Conservation (phyloP, 495 filamentous ascomycete genomes). For the Hypomontagnella submonticulosa region DNA sequence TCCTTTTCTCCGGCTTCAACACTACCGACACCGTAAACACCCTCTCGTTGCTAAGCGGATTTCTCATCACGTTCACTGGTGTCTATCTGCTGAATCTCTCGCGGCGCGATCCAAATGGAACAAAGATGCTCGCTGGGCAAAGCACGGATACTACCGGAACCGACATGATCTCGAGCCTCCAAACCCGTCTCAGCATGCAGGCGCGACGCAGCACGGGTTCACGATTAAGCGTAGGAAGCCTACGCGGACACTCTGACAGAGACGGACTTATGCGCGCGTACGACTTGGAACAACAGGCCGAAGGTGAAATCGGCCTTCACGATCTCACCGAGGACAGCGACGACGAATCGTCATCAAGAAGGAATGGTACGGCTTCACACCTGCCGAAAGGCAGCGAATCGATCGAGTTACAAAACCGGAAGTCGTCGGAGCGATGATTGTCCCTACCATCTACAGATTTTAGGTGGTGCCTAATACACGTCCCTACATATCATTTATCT, state of each 20-base stretch:
- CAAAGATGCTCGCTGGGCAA: slow-evolving; percentile 70
- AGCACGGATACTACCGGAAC: slow-evolving; percentile 84
- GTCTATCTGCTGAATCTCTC: slow-evolving; percentile 97
- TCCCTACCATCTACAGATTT: slow-evolving; percentile 4
- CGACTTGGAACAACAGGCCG: slow-evolving; percentile 80
- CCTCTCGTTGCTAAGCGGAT: slow-evolving; percentile 90
- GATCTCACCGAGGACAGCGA: slow-evolving; percentile 80
- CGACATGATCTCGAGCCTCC: slow-evolving; percentile 86
- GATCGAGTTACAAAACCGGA: slow-evolving; percentile 59
- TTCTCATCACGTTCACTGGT: slow-evolving; percentile 95
- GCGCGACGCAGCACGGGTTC: slow-evolving; percentile 68
- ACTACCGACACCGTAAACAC: slow-evolving; percentile 94
- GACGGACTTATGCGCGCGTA: slow-evolving; percentile 86
- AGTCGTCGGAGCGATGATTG: slow-evolving; percentile 39
- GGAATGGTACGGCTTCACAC: slow-evolving; percentile 41
- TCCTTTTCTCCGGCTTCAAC: slow-evolving; percentile 97
- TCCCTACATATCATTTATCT: slow-evolving; percentile 12
- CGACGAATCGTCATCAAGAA: slow-evolving; percentile 55
- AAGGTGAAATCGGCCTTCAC: slow-evolving; percentile 63
- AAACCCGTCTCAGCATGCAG: slow-evolving; percentile 94
- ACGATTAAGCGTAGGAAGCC: slow-evolving; percentile 66
- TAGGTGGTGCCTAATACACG: slow-evolving; percentile 1
- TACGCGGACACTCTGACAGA: slow-evolving; percentile 69
- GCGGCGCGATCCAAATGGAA: slow-evolving; percentile 87
- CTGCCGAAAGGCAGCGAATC: slow-evolving; percentile 47